These are phyloP conservation scores for Cercophora scortea DNA, from an alignment of 495 filamentous ascomycete genomes.

Conservation along the genomic window DNA sequence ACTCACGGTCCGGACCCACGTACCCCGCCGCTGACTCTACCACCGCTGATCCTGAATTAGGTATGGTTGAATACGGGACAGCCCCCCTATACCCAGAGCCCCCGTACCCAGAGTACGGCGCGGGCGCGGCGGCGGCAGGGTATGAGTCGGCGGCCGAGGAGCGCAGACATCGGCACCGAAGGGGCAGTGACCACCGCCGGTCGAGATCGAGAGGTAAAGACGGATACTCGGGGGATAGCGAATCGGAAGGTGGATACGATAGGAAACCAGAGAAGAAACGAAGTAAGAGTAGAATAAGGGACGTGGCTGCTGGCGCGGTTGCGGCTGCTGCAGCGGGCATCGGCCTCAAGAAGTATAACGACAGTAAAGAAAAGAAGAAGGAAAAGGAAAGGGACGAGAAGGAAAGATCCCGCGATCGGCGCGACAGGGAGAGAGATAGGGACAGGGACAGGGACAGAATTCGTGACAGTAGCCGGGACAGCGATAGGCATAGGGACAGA, in stretches of 20 bases:
- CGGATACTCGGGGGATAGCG: conserved; percentile 22
- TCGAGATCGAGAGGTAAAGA: conserved; percentile 7
- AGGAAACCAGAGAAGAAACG: conserved; percentile 44
- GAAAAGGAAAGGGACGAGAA: conserved; percentile 26
- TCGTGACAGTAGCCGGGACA: conserved; percentile 11
- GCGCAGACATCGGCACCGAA: conserved; percentile 18
- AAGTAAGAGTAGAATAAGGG: conserved; percentile 53
- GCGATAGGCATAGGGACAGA: conserved; percentile 2
- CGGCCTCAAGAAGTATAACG: conserved; percentile 66
- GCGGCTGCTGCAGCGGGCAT: conserved; percentile 68
- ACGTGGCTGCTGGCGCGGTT: conserved; percentile 60
- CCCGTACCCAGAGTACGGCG: conserved; percentile 5
- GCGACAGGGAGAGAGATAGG: conserved; percentile 12
- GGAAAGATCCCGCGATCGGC: conserved; percentile 19
- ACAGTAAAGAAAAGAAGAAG: conserved; percentile 43
- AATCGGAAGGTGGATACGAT: conserved; percentile 21
- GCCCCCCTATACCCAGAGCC: conserved; percentile 44
- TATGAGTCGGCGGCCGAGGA: conserved; percentile 28
- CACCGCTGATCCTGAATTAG: conserved; percentile 55
- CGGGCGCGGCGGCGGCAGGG: conserved; percentile 9
- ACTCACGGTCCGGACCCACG: conserved; percentile 42
- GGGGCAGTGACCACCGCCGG: conserved; percentile 7
- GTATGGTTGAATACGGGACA: conserved; percentile 76
- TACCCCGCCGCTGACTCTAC: conserved; percentile 33
- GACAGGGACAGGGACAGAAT: conserved; percentile 15